Evolutionary conservation across 257 asterid genomes (phyloP).

Genomic region (Perilla frutescens): DNA sequence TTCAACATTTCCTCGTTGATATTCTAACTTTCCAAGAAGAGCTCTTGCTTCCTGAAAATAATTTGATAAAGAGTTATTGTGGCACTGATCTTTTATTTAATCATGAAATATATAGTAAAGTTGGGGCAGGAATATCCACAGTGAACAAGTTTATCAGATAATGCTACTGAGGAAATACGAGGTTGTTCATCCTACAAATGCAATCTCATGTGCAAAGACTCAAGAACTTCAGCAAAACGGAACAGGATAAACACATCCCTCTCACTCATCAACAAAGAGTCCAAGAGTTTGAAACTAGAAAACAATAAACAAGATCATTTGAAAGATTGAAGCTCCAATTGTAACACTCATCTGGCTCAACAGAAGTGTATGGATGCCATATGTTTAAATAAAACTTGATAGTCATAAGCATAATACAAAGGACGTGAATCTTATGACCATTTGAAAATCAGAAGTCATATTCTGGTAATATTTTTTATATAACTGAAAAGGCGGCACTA

Average conservation of each 20-base stretch:
- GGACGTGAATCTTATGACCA: no score
- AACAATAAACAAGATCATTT: no score
- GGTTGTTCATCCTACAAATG: conserved; percentile 9
- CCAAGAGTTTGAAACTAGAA: no score
- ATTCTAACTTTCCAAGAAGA: conserved; percentile 96
- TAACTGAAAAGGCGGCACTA: no score
- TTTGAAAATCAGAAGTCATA: no score
- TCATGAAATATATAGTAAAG: conserved; percentile 38
- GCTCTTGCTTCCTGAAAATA: conserved; percentile 95
- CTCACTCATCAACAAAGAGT: no score
- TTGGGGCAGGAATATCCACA: conserved; percentile 32
- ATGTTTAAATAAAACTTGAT: conserved; percentile 5
- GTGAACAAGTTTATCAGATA: conserved; percentile 17
- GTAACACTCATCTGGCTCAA: no score
- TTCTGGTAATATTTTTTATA: no score
- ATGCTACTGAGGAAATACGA: conserved; percentile 20
- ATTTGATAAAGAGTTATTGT: conserved; percentile 41
- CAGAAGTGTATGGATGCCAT: not conserved
- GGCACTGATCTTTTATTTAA: conserved; percentile 42
- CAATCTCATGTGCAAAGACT: conserved; percentile 11
- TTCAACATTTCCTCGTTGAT: conserved; percentile 97
- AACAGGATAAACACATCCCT: not conserved
- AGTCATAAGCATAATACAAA: not conserved
- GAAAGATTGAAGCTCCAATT: no score
- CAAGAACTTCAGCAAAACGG: conserved; percentile 11